Evolutionary conservation across 148 eudicot genomes (phyloP).

Genomic region (Fagopyrum tataricum): DNA sequence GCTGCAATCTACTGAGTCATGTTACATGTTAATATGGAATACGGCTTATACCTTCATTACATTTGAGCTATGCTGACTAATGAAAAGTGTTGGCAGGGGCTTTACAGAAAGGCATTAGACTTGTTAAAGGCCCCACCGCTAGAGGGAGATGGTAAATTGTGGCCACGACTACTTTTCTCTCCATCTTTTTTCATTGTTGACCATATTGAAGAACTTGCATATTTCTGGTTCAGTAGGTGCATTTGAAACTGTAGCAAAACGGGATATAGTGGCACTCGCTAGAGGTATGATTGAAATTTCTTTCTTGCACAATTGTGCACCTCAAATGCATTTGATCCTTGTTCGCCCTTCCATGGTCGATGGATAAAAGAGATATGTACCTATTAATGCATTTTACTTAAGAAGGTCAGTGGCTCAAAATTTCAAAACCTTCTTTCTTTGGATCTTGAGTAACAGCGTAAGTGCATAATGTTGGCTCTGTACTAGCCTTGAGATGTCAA

Average conservation of each 20-base stretch:
- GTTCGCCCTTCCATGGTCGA: background rate
- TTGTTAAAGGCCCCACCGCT: constrained; percentile 83
- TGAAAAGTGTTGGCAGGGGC: constrained; percentile 42
- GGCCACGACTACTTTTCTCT: background rate
- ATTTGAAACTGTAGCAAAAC: constrained; percentile 30
- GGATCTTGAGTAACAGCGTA: background rate
- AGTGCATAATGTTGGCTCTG: too few relatives aligned
- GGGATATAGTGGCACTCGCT: constrained; percentile 82
- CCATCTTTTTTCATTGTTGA: background rate
- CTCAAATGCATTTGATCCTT: background rate
- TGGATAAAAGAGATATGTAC: background rate
- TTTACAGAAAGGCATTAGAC: constrained; percentile 75
- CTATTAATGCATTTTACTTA: background rate
- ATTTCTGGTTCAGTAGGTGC: constrained; percentile 30
- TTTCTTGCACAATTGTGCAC: background rate
- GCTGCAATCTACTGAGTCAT: background rate
- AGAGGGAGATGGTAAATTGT: constrained; percentile 42
- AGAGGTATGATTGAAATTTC: constrained; percentile 48
- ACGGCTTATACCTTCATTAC: background rate
- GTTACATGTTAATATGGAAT: background rate
- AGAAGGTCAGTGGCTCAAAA: background rate
- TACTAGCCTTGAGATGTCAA: background rate
- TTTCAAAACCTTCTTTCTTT: background rate
- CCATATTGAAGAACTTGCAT: background rate
- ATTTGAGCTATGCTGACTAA: background rate